Conservation (phyloP, 768 basidiomycete species). For the Mycena maculata region DNA sequence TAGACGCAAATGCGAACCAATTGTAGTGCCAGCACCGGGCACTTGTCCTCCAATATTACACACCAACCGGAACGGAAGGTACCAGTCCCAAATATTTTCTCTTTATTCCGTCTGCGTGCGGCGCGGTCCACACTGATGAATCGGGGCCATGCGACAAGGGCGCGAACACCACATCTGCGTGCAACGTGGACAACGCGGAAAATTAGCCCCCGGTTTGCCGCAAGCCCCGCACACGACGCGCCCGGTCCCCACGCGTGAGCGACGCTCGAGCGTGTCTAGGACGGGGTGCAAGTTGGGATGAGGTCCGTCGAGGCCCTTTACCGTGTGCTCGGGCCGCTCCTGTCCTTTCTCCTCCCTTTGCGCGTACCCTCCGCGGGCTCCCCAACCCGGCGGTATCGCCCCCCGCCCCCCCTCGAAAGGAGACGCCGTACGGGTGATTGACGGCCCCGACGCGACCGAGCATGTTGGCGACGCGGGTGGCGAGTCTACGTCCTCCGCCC, state of each 20-base stretch:
- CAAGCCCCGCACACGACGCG: conserved; percentile 28
- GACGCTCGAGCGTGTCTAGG: conserved; percentile 22
- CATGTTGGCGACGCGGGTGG: neutral
- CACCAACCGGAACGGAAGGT: too few relatives aligned
- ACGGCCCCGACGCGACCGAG: conserved; percentile 20
- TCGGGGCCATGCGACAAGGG: conserved; percentile 17
- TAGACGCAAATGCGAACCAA: too few relatives aligned
- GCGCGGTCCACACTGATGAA: conserved; percentile 24
- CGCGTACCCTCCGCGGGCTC: neutral
- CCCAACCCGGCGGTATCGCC: conserved; percentile 24
- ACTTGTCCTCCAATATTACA: too few relatives aligned
- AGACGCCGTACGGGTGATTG: conserved; percentile 33
- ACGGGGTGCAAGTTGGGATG: conserved; percentile 17
- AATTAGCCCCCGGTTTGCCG: conserved; percentile 18
- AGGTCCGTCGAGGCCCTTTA: too few relatives aligned
- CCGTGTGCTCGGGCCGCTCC: conserved; percentile 2
- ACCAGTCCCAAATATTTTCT: neutral
- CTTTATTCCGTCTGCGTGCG: conserved; percentile 5
- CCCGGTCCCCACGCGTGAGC: conserved; percentile 29
- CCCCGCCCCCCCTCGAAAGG: conserved; percentile 21
- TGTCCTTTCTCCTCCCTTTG: neutral
- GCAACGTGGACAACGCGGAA: conserved; percentile 30
- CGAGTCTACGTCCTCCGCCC: too few relatives aligned
- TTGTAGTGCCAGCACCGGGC: too few relatives aligned
- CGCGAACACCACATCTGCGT: conserved; percentile 30